Percentiles rank a stretch among this genome's conserved stretches.
Evolutionary conservation across 1,284 basidiomycete genomes (phyloP).

Genomic region (Ustilago bromivora): DNA sequence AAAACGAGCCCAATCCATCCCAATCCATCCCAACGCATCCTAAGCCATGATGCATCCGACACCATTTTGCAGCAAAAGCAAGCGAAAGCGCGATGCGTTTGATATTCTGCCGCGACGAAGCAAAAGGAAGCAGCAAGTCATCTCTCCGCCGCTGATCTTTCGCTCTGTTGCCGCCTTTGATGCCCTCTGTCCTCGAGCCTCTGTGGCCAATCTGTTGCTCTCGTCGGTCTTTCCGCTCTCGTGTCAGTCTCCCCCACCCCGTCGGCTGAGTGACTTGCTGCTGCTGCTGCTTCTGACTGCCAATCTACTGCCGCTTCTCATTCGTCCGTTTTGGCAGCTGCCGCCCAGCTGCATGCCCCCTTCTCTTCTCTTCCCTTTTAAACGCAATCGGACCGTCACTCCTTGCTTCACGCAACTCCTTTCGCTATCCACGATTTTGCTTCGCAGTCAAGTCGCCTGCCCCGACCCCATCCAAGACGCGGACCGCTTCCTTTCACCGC

Average conservation of each 20-base stretch:
- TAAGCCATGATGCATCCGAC: constrained; percentile 4
- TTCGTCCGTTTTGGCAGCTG: constrained; percentile 29
- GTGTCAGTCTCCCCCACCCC: constrained; percentile 9
- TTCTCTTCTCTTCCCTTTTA: constrained; percentile 21
- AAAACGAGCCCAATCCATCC: too few species aligned
- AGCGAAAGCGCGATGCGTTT: constrained; percentile 2
- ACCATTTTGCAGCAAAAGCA: constrained; percentile 1
- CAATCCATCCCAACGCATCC: too few species aligned
- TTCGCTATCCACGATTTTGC: constrained; percentile 16
- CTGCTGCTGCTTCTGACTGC: constrained; percentile 1
- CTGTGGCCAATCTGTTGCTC: not conserved
- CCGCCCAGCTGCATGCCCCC: constrained; percentile 29
- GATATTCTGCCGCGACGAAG: constrained; percentile 1
- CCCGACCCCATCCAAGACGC: constrained; percentile 11
- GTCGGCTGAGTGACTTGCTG: constrained; percentile 10
- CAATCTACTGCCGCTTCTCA: constrained; percentile 10
- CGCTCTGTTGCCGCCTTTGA: not conserved
- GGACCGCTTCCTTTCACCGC: constrained; percentile 6
- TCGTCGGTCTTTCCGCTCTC: not conserved
- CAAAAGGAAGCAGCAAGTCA: not conserved
- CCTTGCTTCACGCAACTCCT: constrained; percentile 18
- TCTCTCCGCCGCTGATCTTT: constrained; percentile 1
- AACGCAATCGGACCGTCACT: constrained; percentile 18
- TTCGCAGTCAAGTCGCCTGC: constrained; percentile 6
- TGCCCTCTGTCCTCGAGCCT: constrained; percentile 2